Conservation (phyloP, 495 filamentous ascomycete species). For the Darksidea phi region DNA sequence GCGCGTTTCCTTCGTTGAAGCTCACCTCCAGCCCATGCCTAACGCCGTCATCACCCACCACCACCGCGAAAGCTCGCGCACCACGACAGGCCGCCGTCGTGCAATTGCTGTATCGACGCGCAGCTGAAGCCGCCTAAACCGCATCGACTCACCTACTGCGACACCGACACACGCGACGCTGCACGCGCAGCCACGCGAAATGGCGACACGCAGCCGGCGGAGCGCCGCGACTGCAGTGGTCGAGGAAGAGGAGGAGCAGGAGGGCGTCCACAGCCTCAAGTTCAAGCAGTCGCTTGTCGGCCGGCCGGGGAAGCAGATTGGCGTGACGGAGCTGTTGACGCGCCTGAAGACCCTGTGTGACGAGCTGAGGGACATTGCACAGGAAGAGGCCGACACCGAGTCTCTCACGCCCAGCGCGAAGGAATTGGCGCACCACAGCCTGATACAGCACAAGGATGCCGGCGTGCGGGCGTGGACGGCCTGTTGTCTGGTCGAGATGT, state of each 20-base stretch:
- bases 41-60: no score
- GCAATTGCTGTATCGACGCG: not conserved
- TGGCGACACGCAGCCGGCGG: constrained; percentile 35
- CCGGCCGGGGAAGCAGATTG: constrained; percentile 85
- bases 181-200: constrained; percentile 19
- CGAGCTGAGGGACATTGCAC: constrained; percentile 82
- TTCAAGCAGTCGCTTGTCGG: constrained; percentile 90
- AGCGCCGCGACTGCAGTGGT: constrained; percentile 33
- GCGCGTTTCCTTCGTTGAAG: no score
- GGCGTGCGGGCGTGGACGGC: constrained; percentile 87
- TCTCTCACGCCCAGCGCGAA: constrained; percentile 81
- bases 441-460: constrained; percentile 86
- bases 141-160: not conserved
- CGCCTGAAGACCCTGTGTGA: constrained; percentile 76
- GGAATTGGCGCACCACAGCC: constrained; percentile 77
- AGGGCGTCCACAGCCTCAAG: constrained; percentile 46
- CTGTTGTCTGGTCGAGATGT: constrained; percentile 88
- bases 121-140: not conserved
- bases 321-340: constrained; percentile 74
- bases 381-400: constrained; percentile 79
- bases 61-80: no score
- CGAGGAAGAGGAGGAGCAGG: constrained; percentile 38
- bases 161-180: not conserved
- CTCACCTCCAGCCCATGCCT: no score
- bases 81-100: no score